phyloP scores from a whole-genome alignment of 2,329 filamentous ascomycete genomes.

The Colletotrichum sp. region DNA sequence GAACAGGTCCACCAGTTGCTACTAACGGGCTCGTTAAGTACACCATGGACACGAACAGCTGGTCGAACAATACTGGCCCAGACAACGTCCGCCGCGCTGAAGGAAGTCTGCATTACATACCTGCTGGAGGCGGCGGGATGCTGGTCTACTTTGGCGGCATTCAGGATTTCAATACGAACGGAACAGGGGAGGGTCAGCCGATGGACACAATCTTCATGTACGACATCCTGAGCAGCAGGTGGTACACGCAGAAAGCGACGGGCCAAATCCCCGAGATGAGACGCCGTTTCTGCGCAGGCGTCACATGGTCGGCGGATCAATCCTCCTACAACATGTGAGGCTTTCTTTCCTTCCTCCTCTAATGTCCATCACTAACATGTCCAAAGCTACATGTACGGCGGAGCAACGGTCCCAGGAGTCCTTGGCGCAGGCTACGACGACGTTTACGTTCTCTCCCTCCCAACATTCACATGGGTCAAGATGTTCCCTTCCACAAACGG shows the following conservation, averaged over 20 bases:
- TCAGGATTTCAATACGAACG: conserved; percentile 50
- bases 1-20: conserved; percentile 46
- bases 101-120: conserved; percentile 64
- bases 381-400: conserved; percentile 65
- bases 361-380: not conserved
- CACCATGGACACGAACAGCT: conserved; percentile 55
- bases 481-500: conserved; percentile 47
- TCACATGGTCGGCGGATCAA: conserved; percentile 61
- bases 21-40: conserved; percentile 60
- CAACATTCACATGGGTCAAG: conserved; percentile 68
- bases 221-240: conserved; percentile 63
- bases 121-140: conserved; percentile 63
- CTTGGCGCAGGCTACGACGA: conserved; percentile 61
- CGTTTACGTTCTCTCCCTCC: conserved; percentile 65
- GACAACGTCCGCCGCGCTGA: conserved; percentile 61
- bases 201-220: conserved; percentile 62
- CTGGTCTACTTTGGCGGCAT: conserved; percentile 68
- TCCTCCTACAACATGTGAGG: conserved; percentile 70
- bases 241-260: conserved; percentile 63
- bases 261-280: conserved; percentile 57
- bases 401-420: conserved; percentile 49
- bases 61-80: conserved; percentile 59
- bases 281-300: conserved; percentile 66
- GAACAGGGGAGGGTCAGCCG: conserved; percentile 46
- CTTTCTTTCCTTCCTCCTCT: not conserved